Evolutionary conservation across 139 green algal genomes (phyloP).

Genomic region (Chlamydomonas sp.): DNA sequence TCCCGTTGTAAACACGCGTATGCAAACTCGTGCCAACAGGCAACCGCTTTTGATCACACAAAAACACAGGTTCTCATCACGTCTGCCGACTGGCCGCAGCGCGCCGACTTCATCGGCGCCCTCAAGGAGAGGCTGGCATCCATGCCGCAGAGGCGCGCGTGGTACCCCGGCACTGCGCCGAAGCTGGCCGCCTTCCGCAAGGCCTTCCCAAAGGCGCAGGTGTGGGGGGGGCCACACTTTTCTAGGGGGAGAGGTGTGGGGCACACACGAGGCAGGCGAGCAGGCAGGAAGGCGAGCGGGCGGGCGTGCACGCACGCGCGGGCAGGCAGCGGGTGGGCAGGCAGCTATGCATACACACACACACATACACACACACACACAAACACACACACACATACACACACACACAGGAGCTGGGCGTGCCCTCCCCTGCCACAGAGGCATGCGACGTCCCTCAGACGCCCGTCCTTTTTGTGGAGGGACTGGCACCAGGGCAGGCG

Average conservation of each 20-base stretch:
- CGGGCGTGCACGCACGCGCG: no score
- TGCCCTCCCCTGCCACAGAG: not conserved
- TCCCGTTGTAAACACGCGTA: no score
- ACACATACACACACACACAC: no score
- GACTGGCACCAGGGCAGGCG: conserved; percentile 42
- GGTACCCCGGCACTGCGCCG: conserved; percentile 44
- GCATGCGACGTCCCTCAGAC: not conserved
- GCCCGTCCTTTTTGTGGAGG: conserved; percentile 28
- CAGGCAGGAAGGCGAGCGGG: no score
- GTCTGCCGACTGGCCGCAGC: conserved; percentile 53
- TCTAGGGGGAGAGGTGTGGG: no score
- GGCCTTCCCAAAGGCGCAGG: conserved; percentile 22
- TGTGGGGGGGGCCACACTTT: conserved; percentile 18
- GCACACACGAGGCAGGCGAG: no score
- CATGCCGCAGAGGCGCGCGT: conserved; percentile 36
- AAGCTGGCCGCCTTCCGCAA: conserved; percentile 8
- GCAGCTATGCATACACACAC: no score
- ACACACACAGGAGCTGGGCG: no score
- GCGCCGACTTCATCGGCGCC: conserved; percentile 51
- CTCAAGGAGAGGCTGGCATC: conserved; percentile 31
- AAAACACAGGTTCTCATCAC: conserved; percentile 48
- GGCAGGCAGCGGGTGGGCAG: no score
- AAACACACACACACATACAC: no score
- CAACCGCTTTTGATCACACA: no score
- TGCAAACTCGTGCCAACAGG: no score